Evolutionary conservation across 306 rosid genomes (phyloP).

Genomic region (Prunus dulcis): DNA sequence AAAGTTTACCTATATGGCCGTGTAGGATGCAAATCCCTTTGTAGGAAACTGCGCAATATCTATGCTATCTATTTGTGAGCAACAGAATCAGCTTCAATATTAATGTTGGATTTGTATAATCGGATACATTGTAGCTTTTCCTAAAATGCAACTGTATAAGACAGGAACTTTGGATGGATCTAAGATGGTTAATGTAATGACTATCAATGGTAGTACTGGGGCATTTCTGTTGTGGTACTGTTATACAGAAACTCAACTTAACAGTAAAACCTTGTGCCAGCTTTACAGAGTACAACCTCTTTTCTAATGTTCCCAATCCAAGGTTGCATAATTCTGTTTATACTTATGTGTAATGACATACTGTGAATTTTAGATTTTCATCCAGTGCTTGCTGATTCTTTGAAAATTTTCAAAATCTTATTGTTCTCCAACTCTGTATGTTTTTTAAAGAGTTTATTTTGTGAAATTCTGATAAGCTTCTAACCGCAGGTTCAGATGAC

Average conservation of each 20-base stretch:
- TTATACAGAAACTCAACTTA: background rate
- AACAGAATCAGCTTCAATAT: background rate
- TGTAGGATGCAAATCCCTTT: background rate
- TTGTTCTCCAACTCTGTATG: background rate
- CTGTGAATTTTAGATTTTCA: background rate
- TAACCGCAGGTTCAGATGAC: constrained; percentile 33
- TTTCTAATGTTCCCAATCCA: background rate
- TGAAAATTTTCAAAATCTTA: no score
- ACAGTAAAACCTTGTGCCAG: background rate
- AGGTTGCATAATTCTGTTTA: background rate
- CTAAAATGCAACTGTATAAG: background rate
- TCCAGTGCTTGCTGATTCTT: background rate
- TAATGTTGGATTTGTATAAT: background rate
- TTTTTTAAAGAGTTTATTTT: background rate
- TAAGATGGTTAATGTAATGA: background rate
- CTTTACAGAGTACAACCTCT: background rate
- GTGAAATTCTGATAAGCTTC: constrained; percentile 15
- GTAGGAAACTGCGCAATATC: background rate
- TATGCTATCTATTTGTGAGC: background rate
- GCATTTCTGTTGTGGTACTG: background rate
- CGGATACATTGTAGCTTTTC: background rate
- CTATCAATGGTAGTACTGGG: background rate
- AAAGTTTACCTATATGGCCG: background rate
- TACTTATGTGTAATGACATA: background rate
- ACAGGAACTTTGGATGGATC: background rate